Evolutionary conservation across 176 grass and related monocot genomes (phyloP).

Genomic region (Zea mays): Zm-B73-REFERENCE-NAM-5.0 NC_050100.1:95666501-95667000

Average conservation of each 20-base stretch:
- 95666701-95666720: neutral
- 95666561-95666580: no score
- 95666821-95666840: constrained; percentile 3
- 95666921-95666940: constrained; percentile 94
- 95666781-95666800: neutral
- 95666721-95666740: neutral
- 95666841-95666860: neutral
- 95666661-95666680: neutral
- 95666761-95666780: no score
- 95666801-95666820: neutral
- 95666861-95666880: constrained; percentile 80
- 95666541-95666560: no score
- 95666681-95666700: constrained; percentile 8
- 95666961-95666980: constrained; percentile 33
- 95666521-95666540: no score
- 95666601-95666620: no score
- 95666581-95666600: no score
- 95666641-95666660: no score
- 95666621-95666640: no score
- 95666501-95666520: no score
- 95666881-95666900: constrained; percentile 96
- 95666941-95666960: constrained; percentile 92
- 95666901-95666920: constrained; percentile 90
- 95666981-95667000: neutral
- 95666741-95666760: neutral